These are phyloP conservation scores for Polygonum maritimum DNA, from an alignment of 148 eudicot genomes.

Conservation along the genomic window DNA sequence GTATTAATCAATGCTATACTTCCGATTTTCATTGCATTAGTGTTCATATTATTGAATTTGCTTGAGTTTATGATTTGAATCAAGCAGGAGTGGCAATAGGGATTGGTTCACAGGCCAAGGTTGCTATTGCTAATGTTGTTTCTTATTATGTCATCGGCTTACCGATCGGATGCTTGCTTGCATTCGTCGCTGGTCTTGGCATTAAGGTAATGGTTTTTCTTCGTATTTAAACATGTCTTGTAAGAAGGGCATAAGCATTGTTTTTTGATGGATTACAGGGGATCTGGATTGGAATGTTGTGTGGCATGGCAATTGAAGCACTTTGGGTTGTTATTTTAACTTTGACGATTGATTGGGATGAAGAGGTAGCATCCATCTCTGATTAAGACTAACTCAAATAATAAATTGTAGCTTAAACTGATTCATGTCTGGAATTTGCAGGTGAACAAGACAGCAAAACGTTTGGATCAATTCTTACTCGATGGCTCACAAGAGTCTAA, in stretches of 20 bases:
- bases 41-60: neutral
- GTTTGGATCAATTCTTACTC: neutral
- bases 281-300: constrained; percentile 66
- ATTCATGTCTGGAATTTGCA: neutral
- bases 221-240: too few relatives aligned
- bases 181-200: constrained; percentile 19
- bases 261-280: constrained; percentile 20
- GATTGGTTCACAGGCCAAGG: constrained; percentile 25
- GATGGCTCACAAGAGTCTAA: neutral
- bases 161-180: constrained; percentile 28
- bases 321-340: constrained; percentile 36
- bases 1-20: too few relatives aligned
- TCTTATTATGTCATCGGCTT: constrained; percentile 29
- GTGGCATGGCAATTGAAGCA: constrained; percentile 42
- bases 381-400: neutral
- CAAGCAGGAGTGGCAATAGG: constrained; percentile 27
- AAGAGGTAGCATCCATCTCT: constrained; percentile 36
- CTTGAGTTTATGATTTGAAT: neutral
- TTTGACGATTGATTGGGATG: constrained; percentile 70
- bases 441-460: neutral
- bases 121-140: constrained; percentile 22
- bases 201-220: constrained; percentile 17
- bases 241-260: too few relatives aligned
- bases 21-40: too few relatives aligned
- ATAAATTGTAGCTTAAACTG: neutral